These are phyloP conservation scores for Handroanthus guayacan DNA, from an alignment of 257 asterid species.

Conservation along the genomic window DNA sequence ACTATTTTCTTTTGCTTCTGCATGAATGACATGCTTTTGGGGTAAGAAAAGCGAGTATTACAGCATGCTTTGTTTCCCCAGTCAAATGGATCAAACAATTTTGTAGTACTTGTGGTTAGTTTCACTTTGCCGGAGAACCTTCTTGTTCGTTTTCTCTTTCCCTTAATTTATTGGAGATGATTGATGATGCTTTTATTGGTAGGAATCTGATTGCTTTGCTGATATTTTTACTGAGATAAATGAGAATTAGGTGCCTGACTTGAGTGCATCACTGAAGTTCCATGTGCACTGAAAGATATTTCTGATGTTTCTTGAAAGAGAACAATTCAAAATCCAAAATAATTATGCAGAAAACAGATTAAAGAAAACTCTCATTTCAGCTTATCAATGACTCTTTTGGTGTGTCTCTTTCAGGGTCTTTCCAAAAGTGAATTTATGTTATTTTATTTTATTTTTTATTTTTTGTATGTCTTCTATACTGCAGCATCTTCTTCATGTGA, in stretches of 20 bases:
- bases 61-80: background rate
- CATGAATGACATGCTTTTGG: constrained; percentile 10
- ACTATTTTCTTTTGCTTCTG: constrained; percentile 4
- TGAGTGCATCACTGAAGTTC: background rate
- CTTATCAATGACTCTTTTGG: background rate
- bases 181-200: background rate
- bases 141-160: background rate
- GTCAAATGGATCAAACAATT: background rate
- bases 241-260: background rate
- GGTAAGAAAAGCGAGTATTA: background rate
- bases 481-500: constrained; percentile 8
- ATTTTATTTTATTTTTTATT: background rate
- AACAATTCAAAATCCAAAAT: background rate
- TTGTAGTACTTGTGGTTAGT: background rate
- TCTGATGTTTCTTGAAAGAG: background rate
- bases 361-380: background rate
- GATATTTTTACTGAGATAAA: background rate
- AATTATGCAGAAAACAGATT: background rate
- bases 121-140: background rate
- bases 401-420: background rate
- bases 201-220: background rate
- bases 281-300: background rate
- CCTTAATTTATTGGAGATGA: background rate
- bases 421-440: background rate
- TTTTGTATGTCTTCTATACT: background rate